These are phyloP conservation scores for Candida dajiaensis DNA, from an alignment of 805 yeast species.

Conservation along the genomic window DNA sequence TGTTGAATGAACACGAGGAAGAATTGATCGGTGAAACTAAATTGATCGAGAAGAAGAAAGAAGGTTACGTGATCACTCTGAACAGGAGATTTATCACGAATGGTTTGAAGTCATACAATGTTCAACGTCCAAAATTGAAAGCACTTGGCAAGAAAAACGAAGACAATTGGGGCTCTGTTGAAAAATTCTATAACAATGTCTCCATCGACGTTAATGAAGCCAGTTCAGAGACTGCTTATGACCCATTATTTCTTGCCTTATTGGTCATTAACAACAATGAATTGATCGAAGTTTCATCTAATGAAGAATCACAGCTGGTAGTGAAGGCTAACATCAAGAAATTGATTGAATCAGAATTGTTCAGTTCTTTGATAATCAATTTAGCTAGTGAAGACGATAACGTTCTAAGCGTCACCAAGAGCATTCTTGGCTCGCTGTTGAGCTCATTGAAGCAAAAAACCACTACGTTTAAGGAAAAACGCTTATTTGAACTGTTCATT, in stretches of 20 bases:
- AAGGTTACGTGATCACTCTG: slow-evolving; percentile 45
- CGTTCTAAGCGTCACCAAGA: slow-evolving; percentile 31
- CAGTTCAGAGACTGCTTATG: slow-evolving; percentile 39
- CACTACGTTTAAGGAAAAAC: slow-evolving; percentile 48
- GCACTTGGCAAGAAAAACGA: background rate
- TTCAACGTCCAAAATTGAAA: slow-evolving; percentile 22
- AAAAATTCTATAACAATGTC: slow-evolving; percentile 25
- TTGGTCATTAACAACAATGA: slow-evolving; percentile 61
- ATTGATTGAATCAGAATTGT: slow-evolving; percentile 49
- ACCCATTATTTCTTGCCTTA: slow-evolving; percentile 64
- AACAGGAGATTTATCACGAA: slow-evolving; percentile 44
- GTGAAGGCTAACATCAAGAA: slow-evolving; percentile 45
- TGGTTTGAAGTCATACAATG: slow-evolving; percentile 35
- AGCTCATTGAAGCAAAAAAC: slow-evolving; percentile 35
- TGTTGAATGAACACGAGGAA: slow-evolving; percentile 31
- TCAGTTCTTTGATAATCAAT: slow-evolving; percentile 44
- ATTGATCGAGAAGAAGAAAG: slow-evolving; percentile 39
- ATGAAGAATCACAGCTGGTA: slow-evolving; percentile 20
- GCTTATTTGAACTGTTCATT: slow-evolving; percentile 47
- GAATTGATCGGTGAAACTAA: slow-evolving; percentile 44
- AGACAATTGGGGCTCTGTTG: slow-evolving; percentile 25
- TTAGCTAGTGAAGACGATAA: slow-evolving; percentile 32
- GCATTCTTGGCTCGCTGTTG: slow-evolving; percentile 40
- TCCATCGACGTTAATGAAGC: slow-evolving; percentile 17
- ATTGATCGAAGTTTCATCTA: slow-evolving; percentile 36